Percentiles rank a stretch among this genome's conserved stretches.
These are phyloP conservation scores for Mollisia scopiformis DNA, from an alignment of 2,329 filamentous ascomycete genomes.

Conservation along the genomic window DNA sequence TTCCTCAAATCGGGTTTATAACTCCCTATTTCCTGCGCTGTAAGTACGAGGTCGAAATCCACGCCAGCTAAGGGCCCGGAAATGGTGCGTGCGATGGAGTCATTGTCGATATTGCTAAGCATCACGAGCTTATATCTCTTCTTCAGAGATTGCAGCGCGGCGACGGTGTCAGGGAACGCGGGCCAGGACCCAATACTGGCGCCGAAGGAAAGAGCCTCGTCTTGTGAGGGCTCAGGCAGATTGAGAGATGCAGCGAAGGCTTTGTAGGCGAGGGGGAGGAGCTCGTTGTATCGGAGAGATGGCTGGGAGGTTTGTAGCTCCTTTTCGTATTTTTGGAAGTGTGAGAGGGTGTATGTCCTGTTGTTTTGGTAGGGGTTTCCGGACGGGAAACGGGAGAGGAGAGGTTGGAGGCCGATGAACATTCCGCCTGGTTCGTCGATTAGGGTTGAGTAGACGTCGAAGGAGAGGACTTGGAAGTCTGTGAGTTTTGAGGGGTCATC, in stretches of 20 bases:
- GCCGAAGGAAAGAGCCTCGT: slow-evolving; percentile 42
- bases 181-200: slow-evolving; percentile 45
- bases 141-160: slow-evolving; percentile 44
- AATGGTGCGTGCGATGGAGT: slow-evolving; percentile 49
- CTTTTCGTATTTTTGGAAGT: slow-evolving; percentile 15
- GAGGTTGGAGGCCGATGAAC: slow-evolving; percentile 11
- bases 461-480: slow-evolving; percentile 21
- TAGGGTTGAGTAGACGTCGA: slow-evolving; percentile 23
- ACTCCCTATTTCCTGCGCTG: slow-evolving; percentile 68
- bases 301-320: slow-evolving; percentile 48
- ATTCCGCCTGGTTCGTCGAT: slow-evolving; percentile 22
- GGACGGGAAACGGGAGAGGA: slow-evolving; percentile 10
- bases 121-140: slow-evolving; percentile 53
- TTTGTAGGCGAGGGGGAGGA: slow-evolving; percentile 47
- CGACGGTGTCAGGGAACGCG: slow-evolving; percentile 50
- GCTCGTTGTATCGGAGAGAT: slow-evolving; percentile 49
- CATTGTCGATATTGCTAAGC: slow-evolving; percentile 57
- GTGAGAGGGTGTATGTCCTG: slow-evolving; percentile 3
- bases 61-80: slow-evolving; percentile 49
- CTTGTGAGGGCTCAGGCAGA: slow-evolving; percentile 24
- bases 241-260: slow-evolving; percentile 39
- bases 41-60: slow-evolving; percentile 63
- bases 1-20: slow-evolving; percentile 71
- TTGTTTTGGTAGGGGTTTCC: slow-evolving; percentile 6
- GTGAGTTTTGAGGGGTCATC: slow-evolving; percentile 15